A percentile compares a stretch with the other conserved stretches of the same genome.
phyloP scores from a whole-genome alignment of 2,329 filamentous ascomycete species.

The Cercospora canescens region DNA sequence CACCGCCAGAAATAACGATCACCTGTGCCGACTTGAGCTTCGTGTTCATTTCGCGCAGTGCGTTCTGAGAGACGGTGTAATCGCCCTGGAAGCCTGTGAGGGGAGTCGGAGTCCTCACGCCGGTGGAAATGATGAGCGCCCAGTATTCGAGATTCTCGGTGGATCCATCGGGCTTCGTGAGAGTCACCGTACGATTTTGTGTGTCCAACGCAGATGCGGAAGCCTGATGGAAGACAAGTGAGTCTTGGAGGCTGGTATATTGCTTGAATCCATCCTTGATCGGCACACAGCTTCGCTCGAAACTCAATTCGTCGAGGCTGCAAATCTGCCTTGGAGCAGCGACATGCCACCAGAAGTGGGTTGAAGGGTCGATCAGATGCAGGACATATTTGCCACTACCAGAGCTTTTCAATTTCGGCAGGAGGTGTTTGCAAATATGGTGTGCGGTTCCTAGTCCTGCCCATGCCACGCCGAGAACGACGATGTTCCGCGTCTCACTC shows the following conservation, averaged over 20 bases:
- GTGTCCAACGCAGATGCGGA: conserved; percentile 50
- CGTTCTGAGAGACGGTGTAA: conserved; percentile 32
- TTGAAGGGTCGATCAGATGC: conserved; percentile 55
- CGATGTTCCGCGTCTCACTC: conserved; percentile 44
- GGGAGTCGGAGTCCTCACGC: conserved; percentile 49
- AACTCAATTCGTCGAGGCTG: conserved; percentile 48
- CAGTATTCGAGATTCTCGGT: conserved; percentile 48
- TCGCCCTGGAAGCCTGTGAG: conserved; percentile 47
- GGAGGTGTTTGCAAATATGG: conserved; percentile 54
- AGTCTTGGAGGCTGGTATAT: conserved; percentile 45
- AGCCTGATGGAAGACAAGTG: conserved; percentile 50
- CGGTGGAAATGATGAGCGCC: conserved; percentile 59
- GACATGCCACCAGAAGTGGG: conserved; percentile 54
- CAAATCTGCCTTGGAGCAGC: conserved; percentile 56
- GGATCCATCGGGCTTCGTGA: conserved; percentile 37
- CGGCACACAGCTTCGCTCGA: conserved; percentile 51
- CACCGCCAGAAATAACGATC: conserved; percentile 39
- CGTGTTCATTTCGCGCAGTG: conserved; percentile 35
- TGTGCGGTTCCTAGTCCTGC: conserved; percentile 55
- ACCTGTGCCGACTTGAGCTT: conserved; percentile 38
- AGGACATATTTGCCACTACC: conserved; percentile 49
- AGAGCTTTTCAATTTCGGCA: conserved; percentile 41
- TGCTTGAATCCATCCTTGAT: conserved; percentile 53
- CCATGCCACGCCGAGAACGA: conserved; percentile 57
- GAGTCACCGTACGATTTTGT: conserved; percentile 44